These are phyloP conservation scores for Tardiomyces blankii DNA, from an alignment of 1,139 yeast species.

Conservation along the genomic window DNA sequence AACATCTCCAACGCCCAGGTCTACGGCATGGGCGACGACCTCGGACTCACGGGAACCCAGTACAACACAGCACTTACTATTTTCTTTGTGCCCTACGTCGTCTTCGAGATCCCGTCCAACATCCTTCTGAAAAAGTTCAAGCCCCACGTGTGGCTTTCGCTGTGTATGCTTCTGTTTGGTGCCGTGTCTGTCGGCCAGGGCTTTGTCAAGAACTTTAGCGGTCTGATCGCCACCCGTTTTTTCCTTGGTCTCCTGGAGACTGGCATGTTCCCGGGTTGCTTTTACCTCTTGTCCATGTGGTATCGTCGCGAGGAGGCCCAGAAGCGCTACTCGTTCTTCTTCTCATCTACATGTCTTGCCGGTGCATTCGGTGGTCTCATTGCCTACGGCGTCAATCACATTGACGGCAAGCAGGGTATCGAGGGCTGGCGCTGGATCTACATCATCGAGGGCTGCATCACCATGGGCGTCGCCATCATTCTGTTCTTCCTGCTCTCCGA, in stretches of 20 bases:
- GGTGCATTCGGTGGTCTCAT: conserved; percentile 80
- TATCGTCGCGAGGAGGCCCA: conserved; percentile 52
- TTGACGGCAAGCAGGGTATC: conserved; percentile 38
- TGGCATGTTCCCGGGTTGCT: conserved; percentile 65
- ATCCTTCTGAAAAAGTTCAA: conserved; percentile 45
- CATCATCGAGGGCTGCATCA: conserved; percentile 61
- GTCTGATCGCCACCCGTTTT: conserved; percentile 49
- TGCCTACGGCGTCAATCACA: conserved; percentile 46
- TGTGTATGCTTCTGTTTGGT: conserved; percentile 50
- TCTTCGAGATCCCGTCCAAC: conserved; percentile 60
- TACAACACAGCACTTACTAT: conserved; percentile 50
- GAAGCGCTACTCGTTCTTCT: conserved; percentile 56
- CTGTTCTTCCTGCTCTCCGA: conserved; percentile 60
- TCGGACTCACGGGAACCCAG: conserved; percentile 44
- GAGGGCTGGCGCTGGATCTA: conserved; percentile 67
- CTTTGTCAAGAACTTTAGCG: conserved; percentile 46
- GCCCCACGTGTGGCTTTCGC: conserved; percentile 56
- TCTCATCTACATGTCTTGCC: conserved; percentile 58
- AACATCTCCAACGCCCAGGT: conserved; percentile 66
- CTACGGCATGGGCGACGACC: conserved; percentile 47
- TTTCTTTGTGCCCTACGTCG: conserved; percentile 61
- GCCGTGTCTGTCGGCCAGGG: conserved; percentile 57
- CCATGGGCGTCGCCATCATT: conserved; percentile 50
- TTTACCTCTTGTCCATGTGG: conserved; percentile 49
- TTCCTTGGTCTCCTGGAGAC: conserved; percentile 56